Evolutionary conservation across 2,329 filamentous ascomycete genomes (phyloP).

Genomic region (Fusarium xylarioides): DNA sequence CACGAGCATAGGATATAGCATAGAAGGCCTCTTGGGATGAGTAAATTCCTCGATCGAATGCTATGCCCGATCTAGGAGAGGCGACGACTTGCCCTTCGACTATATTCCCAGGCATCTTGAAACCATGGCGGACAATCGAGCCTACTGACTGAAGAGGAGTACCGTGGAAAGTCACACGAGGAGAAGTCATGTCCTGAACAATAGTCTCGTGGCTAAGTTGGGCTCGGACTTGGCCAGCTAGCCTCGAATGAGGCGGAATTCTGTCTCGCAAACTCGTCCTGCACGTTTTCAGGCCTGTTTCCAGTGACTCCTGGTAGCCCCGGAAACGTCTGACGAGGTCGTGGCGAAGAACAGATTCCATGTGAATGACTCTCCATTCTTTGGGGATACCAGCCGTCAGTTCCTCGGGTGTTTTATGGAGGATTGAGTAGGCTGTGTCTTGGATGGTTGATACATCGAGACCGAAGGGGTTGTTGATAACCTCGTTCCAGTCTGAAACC

Average conservation of each 20-base stretch:
- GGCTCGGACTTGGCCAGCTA: neutral
- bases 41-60: slow-evolving; percentile 55
- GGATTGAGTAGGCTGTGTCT: slow-evolving; percentile 27
- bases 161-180: slow-evolving; percentile 53
- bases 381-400: slow-evolving; percentile 5
- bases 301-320: slow-evolving; percentile 40
- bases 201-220: slow-evolving; percentile 41
- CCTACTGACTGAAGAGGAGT: slow-evolving; percentile 48
- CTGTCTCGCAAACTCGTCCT: slow-evolving; percentile 6
- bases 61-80: slow-evolving; percentile 44
- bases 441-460: slow-evolving; percentile 30
- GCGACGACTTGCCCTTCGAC: slow-evolving; percentile 13
- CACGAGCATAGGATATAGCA: slow-evolving; percentile 48
- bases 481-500: slow-evolving; percentile 17
- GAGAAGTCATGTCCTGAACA: slow-evolving; percentile 48
- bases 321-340: slow-evolving; percentile 47
- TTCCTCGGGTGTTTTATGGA: slow-evolving; percentile 8
- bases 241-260: slow-evolving; percentile 25
- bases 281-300: slow-evolving; percentile 26
- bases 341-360: slow-evolving; percentile 50
- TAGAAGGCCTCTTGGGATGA: slow-evolving; percentile 53
- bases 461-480: slow-evolving; percentile 26
- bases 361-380: slow-evolving; percentile 47
- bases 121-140: slow-evolving; percentile 56
- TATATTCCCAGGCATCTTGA: slow-evolving; percentile 49